These are phyloP conservation scores for Pholiota microspora DNA, from an alignment of 768 basidiomycete genomes.

Conservation along the genomic window DNA sequence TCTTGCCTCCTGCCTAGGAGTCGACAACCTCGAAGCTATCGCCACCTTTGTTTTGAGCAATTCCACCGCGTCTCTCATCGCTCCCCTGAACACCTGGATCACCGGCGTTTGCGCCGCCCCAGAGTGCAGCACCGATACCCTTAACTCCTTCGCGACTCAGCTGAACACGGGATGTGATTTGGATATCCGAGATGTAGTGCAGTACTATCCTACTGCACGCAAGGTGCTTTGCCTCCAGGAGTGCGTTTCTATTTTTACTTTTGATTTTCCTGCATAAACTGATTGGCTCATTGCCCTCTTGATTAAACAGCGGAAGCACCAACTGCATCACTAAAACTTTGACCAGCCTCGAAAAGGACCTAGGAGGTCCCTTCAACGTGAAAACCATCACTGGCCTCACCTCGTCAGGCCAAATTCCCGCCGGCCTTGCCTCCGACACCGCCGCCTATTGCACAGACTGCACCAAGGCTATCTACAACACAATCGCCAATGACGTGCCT, in stretches of 20 bases:
- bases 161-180: neutral
- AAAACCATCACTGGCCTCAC: neutral
- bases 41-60: neutral
- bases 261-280: neutral
- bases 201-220: neutral
- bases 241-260: neutral
- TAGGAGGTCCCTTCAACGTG: neutral
- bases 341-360: neutral
- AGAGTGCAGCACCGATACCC: neutral
- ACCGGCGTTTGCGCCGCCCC: neutral
- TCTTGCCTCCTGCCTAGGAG: neutral
- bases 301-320: neutral
- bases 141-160: neutral
- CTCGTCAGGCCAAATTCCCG: neutral
- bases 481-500: neutral
- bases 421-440: neutral
- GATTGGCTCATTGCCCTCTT: neutral
- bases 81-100: neutral
- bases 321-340: neutral
- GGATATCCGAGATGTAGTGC: neutral
- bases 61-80: neutral
- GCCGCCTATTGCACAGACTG: neutral
- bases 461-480: neutral
- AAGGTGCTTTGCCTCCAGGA: conserved; percentile 1
- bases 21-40: neutral